phyloP scores from a whole-genome alignment of 2,329 filamentous ascomycete genomes.

The Xylariales sp. region DNA sequence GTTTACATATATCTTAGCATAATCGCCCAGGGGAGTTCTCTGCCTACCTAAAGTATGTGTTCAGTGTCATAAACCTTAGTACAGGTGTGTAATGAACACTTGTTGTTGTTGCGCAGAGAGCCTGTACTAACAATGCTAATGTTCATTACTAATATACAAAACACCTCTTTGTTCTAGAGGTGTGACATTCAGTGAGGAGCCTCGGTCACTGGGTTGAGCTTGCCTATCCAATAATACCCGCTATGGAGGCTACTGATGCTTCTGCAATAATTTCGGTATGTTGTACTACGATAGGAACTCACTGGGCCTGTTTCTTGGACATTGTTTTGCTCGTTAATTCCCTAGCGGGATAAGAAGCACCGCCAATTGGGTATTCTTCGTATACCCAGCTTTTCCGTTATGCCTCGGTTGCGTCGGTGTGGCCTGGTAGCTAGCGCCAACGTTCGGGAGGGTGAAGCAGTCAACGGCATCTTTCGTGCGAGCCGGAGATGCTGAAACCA shows the following conservation, averaged over 20 bases:
- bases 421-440: constrained; percentile 1
- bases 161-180: too few relatives aligned
- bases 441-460: constrained; percentile 15
- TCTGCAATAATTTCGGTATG: constrained; percentile 20
- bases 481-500: constrained; percentile 12
- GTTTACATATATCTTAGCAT: constrained; percentile 26
- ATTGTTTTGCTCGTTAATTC: constrained; percentile 28
- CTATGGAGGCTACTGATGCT: constrained; percentile 20
- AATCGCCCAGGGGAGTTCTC: constrained; percentile 28
- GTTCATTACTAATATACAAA: too few relatives aligned
- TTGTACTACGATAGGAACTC: constrained; percentile 25
- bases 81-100: too few relatives aligned
- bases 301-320: constrained; percentile 24
- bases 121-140: too few relatives aligned
- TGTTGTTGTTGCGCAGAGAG: too few relatives aligned
- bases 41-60: neutral
- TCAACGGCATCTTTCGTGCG: neutral
- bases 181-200: neutral
- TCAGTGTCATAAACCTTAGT: neutral
- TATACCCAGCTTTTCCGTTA: constrained; percentile 29
- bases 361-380: constrained; percentile 21
- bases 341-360: constrained; percentile 29
- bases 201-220: neutral
- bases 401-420: constrained; percentile 12
- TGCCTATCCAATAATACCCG: constrained; percentile 22